Evolutionary conservation across 2,329 filamentous ascomycete species (phyloP), one percentile per base, ranked within the genome.

Genomic region (Diaporthe sp.): DNA sequence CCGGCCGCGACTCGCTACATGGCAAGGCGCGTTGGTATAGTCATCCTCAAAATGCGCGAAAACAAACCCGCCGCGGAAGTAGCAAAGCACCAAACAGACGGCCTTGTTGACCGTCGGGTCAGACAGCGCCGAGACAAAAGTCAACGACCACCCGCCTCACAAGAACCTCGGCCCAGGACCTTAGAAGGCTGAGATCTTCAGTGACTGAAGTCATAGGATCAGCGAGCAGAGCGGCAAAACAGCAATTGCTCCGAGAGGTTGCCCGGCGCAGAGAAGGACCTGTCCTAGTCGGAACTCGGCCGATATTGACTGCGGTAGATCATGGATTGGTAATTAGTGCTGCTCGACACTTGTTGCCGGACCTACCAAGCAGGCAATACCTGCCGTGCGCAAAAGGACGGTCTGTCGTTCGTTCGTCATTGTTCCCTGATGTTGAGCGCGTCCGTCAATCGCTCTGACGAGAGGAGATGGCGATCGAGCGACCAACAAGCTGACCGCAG

Each of bases 261-360:
- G 49, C n/a, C 65, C 49, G 44, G 58, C 17, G 68, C 53, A 49
- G 8, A 59, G 39, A 37, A 59, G 53, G 68, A 42, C 46, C 31
- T 69, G 65, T 71, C 53, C 51, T n/a, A 31, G 68, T 71, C 68
- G 68, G 68, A 71, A 71, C 51, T 59, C 68, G 68, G 68, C 68
- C 68, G 53, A 71, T 71, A 59, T 37, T 69, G 65, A 42, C 34
- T 42, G 65, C 34, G 49, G 46, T 69, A 55, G 65, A 55, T 22
- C 49, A 69, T 42, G 55, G 68, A 58, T 71, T 59, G 53, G 53
- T 59, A 55, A 69, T 69, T 69, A 69, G 68, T 71, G 68, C 68
- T 55, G 53, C 68, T 71, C 39, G 39, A 42, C 53, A 44, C 28
- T 58, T 71, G 39, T 58, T 49, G 68, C 25, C 37, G 53, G 68